Base-by-base conservation (phyloP, 176 grass and related monocot genomes). In the Eragrostis nindensis region DNA sequence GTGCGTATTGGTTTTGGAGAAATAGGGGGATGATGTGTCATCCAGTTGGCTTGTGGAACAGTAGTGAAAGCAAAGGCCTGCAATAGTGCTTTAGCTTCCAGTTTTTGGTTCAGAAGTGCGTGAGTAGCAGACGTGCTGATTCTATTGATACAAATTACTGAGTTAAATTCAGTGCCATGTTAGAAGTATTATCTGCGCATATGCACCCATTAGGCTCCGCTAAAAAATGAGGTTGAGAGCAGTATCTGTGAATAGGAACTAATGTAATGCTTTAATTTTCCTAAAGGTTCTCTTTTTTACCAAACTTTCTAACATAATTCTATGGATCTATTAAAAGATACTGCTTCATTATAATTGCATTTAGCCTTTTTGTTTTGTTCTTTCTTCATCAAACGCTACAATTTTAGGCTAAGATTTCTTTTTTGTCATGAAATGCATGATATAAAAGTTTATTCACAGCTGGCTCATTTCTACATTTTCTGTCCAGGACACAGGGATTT, bases 401-500 rank as follows among this genome's bases (percentile, higher is more conserved):
- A 16, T n/a, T n/a, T n/a, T n/a, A n/a, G n/a, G n/a, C n/a, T n/a
- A n/a, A n/a, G n/a, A n/a, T n/a, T n/a, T 18, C 11, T 15, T 47
- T 45, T 43, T 46, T 82, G 66, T 7, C 15, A 52, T 79, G 8
- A 55, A 6, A 71, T 78, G 30, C 55, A 24, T 59, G 55, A 11
- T 59, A 59, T 6, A 57, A 24, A 57, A 24, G n/a, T 57, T 24
- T 25, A 10, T 21, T 57, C 55, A 57, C 39, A 47, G 36, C 29
- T 6, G 57, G 52, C 66, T 85, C 5, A 79, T 40, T 65, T 56
- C 25, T 79, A 19, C 57, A 41, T 83, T 69, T 83, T 54, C 44
- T 72, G 7, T 86, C 53, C 82, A 95, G 92, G 76, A 99, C 96
- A 44, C 96, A 99, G 65, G 96, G 96, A 11, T 99, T 95, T 89